These are phyloP conservation scores for Malassezia dermatis DNA, from an alignment of 1,284 basidiomycete genomes.

Conservation along the genomic window DNA sequence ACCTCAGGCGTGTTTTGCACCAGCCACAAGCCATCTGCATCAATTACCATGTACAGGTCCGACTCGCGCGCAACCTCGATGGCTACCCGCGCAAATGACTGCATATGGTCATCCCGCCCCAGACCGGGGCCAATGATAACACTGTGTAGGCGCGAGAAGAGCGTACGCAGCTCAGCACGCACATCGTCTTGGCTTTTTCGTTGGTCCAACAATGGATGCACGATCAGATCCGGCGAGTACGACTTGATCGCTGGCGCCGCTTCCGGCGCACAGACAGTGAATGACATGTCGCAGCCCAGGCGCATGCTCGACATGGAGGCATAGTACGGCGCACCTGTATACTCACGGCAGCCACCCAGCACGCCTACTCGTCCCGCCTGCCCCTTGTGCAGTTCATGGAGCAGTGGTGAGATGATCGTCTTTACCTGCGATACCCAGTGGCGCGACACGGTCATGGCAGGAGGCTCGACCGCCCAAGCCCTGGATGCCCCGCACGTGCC, in stretches of 20 bases:
- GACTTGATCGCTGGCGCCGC: conserved; percentile 86
- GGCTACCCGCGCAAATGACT: conserved; percentile 55
- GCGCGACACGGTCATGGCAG: background rate
- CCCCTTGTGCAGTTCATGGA: conserved; percentile 79
- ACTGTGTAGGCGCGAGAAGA: conserved; percentile 77
- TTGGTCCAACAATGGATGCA: conserved; percentile 69
- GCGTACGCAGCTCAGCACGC: conserved; percentile 55
- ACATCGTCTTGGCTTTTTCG: conserved; percentile 44
- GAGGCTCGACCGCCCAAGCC: background rate
- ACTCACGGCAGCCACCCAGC: conserved; percentile 82
- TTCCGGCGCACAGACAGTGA: conserved; percentile 83
- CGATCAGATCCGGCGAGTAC: conserved; percentile 85
- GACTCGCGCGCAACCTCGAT: conserved; percentile 53
- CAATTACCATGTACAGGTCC: conserved; percentile 79
- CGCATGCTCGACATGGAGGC: conserved; percentile 33
- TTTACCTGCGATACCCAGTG: conserved; percentile 51
- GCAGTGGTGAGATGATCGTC: conserved; percentile 70
- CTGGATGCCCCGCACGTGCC: background rate
- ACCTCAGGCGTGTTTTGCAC: conserved; percentile 64
- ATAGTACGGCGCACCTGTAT: conserved; percentile 88
- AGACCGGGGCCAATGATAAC: conserved; percentile 79
- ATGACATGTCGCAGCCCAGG: conserved; percentile 75
- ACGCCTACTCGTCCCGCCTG: conserved; percentile 92
- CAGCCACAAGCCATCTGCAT: conserved; percentile 78
- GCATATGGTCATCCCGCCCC: conserved; percentile 73